A percentile compares a stretch with the other conserved stretches of the same genome.
Conservation (phyloP, 1,284 basidiomycete species). For the Ustilago nuda region DNA sequence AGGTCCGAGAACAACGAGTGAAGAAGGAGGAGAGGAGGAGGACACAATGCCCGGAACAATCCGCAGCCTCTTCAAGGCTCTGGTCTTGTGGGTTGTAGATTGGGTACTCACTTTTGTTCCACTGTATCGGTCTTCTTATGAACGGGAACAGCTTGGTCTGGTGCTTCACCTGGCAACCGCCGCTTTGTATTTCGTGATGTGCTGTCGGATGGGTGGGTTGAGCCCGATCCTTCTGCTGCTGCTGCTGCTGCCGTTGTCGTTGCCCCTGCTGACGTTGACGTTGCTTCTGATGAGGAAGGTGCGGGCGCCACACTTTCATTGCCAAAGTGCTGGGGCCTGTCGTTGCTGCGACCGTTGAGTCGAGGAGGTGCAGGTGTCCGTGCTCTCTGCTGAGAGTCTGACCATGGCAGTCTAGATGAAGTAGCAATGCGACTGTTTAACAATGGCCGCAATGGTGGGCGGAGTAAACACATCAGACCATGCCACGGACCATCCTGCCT, state of each 20-base stretch:
- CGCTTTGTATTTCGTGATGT: background rate
- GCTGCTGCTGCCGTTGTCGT: slow-evolving; percentile 5
- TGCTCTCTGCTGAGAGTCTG: background rate
- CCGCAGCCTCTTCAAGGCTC: background rate
- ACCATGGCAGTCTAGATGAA: background rate
- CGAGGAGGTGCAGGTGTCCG: background rate
- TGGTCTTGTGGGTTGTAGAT: background rate
- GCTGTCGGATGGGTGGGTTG: slow-evolving; percentile 14
- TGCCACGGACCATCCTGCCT: slow-evolving; percentile 13
- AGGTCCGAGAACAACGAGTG: background rate
- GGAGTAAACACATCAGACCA: slow-evolving; percentile 14
- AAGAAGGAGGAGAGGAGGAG: background rate
- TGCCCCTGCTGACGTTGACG: slow-evolving; percentile 12
- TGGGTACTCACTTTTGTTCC: slow-evolving; percentile 22
- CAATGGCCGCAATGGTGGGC: slow-evolving; percentile 24
- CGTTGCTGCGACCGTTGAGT: background rate
- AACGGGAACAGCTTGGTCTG: slow-evolving; percentile 4
- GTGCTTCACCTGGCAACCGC: background rate
- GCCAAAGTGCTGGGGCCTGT: slow-evolving; percentile 11
- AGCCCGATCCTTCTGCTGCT: background rate
- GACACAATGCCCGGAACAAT: background rate
- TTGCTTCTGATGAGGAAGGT: slow-evolving; percentile 22
- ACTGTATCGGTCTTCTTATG: slow-evolving; percentile 17
- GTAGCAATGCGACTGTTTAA: background rate
- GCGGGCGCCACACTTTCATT: slow-evolving; percentile 12